Base-by-base conservation (phyloP, 163 green algal genomes). In the Scenedesmus sp. region DNA sequence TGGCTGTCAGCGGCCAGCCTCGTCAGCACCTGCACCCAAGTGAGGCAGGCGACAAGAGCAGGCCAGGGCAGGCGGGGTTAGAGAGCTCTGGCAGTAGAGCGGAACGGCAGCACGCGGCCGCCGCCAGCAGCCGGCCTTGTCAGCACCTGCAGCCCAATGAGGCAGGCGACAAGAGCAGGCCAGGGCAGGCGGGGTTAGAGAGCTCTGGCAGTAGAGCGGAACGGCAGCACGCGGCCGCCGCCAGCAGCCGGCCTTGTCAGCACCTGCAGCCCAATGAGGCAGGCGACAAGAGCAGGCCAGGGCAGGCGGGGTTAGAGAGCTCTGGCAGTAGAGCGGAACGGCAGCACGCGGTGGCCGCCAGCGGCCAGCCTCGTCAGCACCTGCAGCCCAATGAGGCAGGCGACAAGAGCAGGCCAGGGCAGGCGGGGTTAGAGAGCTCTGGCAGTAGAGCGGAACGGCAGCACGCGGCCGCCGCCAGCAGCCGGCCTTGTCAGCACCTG, bases 371-470 rank as follows among this genome's bases (percentile, higher is more conserved):
- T 15, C 13, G 26, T 33, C 22, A 76, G 16, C 13, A 76, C 61
- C 16, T 46, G 73, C 73, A 13, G 49, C 15, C 12, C 12, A 20
- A 56, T 20, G 49, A 13, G 49, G 49, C 12, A 56, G 49, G 15
- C 49, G 49, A 56, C 49, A 56, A 56, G 49, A 56, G 49, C 49
- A 56, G n/a, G n/a, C n/a, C n/a, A n/a, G n/a, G n/a, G n/a, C n/a
- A n/a, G n/a, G n/a, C n/a, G n/a, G n/a, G 97, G 59, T 90, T 98
- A 95, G 83, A 99, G 94, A 83, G 96, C 87, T 3, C 93, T 82
- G 9, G 96, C 97, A 94, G 98, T 98, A 10, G 97, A 97, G 89
- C 90, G 96, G 93, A 98, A 98, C 51, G 99, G 61, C 84, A 99
- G 92, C 76, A 97, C 95, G 92, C 61, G 61, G 22, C 16, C 7